These are phyloP conservation scores for Isabelozyma pseudorhagii DNA, from an alignment of 805 yeast species.

Conservation along the genomic window DNA sequence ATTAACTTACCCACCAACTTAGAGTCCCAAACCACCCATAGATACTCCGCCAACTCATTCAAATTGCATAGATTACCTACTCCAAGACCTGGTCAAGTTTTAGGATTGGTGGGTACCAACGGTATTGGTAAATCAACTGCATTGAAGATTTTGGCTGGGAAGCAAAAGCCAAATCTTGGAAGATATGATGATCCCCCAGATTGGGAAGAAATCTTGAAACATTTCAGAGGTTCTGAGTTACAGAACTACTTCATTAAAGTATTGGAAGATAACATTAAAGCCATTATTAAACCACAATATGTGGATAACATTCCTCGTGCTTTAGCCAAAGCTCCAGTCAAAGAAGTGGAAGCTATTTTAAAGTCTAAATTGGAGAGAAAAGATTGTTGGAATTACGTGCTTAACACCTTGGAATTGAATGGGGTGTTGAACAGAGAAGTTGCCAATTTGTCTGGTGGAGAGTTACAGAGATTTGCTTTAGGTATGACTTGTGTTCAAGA, in stretches of 20 bases:
- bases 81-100: constrained; percentile 98
- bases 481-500: constrained; percentile 95
- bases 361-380: constrained; percentile 74
- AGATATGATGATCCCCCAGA: constrained; percentile 93
- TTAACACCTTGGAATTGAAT: constrained; percentile 69
- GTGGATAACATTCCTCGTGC: constrained; percentile 98
- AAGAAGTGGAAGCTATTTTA: constrained; percentile 81
- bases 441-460: constrained; percentile 93
- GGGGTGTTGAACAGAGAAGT: constrained; percentile 85
- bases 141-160: constrained; percentile 92
- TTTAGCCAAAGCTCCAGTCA: constrained; percentile 78
- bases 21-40: constrained; percentile 89
- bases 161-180: constrained; percentile 95
- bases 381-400: constrained; percentile 60
- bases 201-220: constrained; percentile 88
- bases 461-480: constrained; percentile 95
- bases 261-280: constrained; percentile 89
- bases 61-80: constrained; percentile 96
- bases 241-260: constrained; percentile 95
- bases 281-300: constrained; percentile 98
- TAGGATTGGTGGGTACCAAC: constrained; percentile 96
- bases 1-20: constrained; percentile 95
- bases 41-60: constrained; percentile 97
- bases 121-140: constrained; percentile 99
- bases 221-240: constrained; percentile 95